Conservation (phyloP, 2,329 filamentous ascomycete genomes). For the Penicillium sp. region DNA sequence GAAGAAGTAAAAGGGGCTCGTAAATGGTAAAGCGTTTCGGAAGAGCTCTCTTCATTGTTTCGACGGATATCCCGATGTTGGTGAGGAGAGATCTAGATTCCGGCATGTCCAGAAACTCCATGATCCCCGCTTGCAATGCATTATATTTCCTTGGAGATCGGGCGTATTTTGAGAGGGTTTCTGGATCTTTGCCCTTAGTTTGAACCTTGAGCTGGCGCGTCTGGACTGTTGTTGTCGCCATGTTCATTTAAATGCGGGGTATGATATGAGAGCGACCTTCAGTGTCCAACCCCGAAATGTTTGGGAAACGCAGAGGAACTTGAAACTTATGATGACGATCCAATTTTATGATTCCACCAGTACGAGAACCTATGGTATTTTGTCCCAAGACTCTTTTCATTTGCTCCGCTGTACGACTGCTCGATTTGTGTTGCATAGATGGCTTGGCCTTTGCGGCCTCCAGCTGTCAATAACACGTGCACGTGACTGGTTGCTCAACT, state of each 20-base stretch:
- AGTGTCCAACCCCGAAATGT: not conserved
- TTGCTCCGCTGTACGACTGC: not conserved
- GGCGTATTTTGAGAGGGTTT: too few relatives aligned
- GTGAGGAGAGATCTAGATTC: slow-evolving; percentile 14
- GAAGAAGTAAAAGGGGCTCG: slow-evolving; percentile 58
- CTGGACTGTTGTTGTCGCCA: not conserved
- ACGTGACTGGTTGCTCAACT: not conserved
- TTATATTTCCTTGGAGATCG: not conserved
- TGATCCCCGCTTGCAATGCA: slow-evolving; percentile 1
- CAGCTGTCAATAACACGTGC: not conserved
- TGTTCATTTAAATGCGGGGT: not conserved
- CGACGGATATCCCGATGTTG: slow-evolving; percentile 15
- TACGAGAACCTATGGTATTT: not conserved
- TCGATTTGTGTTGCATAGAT: too few relatives aligned
- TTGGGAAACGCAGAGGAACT: not conserved
- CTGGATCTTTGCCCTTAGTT: not conserved
- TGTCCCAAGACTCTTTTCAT: not conserved
- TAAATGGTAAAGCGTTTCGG: slow-evolving; percentile 57
- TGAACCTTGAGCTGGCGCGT: not conserved
- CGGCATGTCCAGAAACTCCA: slow-evolving; percentile 29
- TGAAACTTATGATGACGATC: not conserved
- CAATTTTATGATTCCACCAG: too few relatives aligned
- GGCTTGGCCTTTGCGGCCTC: not conserved
- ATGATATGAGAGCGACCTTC: not conserved
- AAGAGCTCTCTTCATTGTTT: slow-evolving; percentile 22